Percentiles rank a stretch among this genome's conserved stretches.
These are phyloP conservation scores for Citrus mangshanensis DNA, from an alignment of 345 rosid genomes.

Conservation along the genomic window DNA sequence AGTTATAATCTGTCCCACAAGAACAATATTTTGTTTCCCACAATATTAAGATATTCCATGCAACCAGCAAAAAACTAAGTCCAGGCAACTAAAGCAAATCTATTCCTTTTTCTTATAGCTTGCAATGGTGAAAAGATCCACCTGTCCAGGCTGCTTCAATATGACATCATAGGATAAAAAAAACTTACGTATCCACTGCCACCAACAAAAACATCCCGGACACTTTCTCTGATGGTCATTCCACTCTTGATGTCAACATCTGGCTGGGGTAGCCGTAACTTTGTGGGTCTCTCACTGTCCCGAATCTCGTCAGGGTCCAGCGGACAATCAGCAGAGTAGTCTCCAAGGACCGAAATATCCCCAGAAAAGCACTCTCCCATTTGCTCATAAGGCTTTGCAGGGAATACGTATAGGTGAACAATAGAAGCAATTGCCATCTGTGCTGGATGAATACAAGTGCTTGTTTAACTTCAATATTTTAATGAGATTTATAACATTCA, in stretches of 20 bases:
- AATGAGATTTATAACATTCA: slow-evolving; percentile 2
- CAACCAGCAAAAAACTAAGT: not conserved
- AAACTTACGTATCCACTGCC: slow-evolving; percentile 91
- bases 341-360: slow-evolving; percentile 88
- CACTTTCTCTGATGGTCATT: slow-evolving; percentile 90
- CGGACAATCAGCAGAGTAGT: slow-evolving; percentile 91
- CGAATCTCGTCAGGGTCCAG: slow-evolving; percentile 96
- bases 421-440: slow-evolving; percentile 99
- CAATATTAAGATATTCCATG: not conserved
- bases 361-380: slow-evolving; percentile 87
- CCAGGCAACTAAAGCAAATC: not conserved
- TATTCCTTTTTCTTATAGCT: not conserved
- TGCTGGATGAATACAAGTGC: slow-evolving; percentile 51
- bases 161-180: not conserved
- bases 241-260: slow-evolving; percentile 65
- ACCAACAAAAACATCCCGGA: slow-evolving; percentile 85
- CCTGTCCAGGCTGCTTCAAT: not conserved
- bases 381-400: slow-evolving; percentile 82
- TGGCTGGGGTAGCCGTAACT: slow-evolving; percentile 87
- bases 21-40: not conserved
- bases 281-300: slow-evolving; percentile 97
- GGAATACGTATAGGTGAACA: slow-evolving; percentile 94
- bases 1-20: not conserved
- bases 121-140: not conserved
- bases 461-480: slow-evolving; percentile 33